These are phyloP conservation scores for Globisporangium lucens DNA, from an alignment of 352 stramenopile genomes.

Conservation along the genomic window DNA sequence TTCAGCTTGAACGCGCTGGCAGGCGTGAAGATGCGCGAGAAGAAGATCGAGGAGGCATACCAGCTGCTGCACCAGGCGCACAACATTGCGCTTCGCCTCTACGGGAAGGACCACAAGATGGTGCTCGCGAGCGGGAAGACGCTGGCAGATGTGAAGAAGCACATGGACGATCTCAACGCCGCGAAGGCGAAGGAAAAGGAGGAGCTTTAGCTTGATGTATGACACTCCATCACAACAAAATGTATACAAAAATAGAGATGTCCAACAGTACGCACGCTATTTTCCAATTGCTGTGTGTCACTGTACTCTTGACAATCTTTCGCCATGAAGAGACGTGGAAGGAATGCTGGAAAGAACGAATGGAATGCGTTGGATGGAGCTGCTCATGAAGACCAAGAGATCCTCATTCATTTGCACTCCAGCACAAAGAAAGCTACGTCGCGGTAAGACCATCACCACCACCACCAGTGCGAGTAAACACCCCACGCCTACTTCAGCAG, in stretches of 20 bases:
- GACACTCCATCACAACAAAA: background rate
- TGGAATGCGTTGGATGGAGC: background rate
- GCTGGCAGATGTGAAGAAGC: slow-evolving; percentile 55
- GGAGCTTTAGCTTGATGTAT: slow-evolving; percentile 7
- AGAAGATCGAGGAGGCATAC: slow-evolving; percentile 54
- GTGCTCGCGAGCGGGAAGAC: slow-evolving; percentile 61
- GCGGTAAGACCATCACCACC: background rate
- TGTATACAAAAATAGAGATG: background rate
- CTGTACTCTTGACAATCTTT: slow-evolving; percentile 13
- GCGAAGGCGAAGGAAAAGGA: slow-evolving; percentile 13
- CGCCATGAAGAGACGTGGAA: slow-evolving; percentile 17
- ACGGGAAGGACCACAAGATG: slow-evolving; percentile 59
- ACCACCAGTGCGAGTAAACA: background rate
- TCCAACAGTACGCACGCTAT: background rate
- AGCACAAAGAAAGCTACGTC: background rate
- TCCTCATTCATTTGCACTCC: background rate
- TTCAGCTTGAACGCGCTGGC: slow-evolving; percentile 83
- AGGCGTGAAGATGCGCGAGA: slow-evolving; percentile 68
- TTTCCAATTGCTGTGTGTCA: background rate
- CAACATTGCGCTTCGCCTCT: slow-evolving; percentile 60
- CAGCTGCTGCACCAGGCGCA: slow-evolving; percentile 64
- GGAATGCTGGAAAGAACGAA: slow-evolving; percentile 6
- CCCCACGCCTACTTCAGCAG: background rate
- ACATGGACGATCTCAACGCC: slow-evolving; percentile 37
- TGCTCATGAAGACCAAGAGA: background rate